phyloP scores from a whole-genome alignment of 805 yeast species.

The Starmera caribaea region DNA sequence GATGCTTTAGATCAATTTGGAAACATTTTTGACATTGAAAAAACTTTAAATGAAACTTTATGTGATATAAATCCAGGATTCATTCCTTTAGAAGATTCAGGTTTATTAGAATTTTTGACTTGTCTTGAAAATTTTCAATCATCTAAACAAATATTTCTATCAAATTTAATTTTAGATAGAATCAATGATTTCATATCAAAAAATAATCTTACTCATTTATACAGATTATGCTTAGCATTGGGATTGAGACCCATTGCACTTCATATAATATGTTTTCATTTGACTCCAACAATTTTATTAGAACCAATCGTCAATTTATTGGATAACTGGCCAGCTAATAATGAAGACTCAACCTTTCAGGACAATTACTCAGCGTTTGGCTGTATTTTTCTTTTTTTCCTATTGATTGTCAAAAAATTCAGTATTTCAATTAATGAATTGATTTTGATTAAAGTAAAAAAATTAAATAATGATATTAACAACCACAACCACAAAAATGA shows the following conservation, averaged over 20 bases:
- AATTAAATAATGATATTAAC: background rate
- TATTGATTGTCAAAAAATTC: constrained; percentile 29
- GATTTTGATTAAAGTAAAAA: constrained; percentile 8
- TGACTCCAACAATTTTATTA: constrained; percentile 33
- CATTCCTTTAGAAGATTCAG: constrained; percentile 41
- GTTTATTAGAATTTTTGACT: constrained; percentile 38
- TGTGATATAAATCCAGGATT: constrained; percentile 37
- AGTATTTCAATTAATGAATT: constrained; percentile 22
- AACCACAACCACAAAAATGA: no score
- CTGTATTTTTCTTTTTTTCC: constrained; percentile 38
- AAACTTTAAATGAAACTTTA: constrained; percentile 19
- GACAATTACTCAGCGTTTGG: constrained; percentile 67
- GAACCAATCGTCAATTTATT: constrained; percentile 39
- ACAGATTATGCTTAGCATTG: constrained; percentile 44
- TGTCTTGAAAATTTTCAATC: constrained; percentile 37
- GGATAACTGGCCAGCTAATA: constrained; percentile 31
- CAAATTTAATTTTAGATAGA: constrained; percentile 25
- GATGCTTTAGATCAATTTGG: constrained; percentile 24
- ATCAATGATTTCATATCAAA: constrained; percentile 26
- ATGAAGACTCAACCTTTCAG: constrained; percentile 48
- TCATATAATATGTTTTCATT: constrained; percentile 32
- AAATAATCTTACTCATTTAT: constrained; percentile 33
- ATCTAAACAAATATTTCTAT: constrained; percentile 34
- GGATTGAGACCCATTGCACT: constrained; percentile 32
- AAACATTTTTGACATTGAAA: constrained; percentile 19